phyloP scores from a whole-genome alignment of 768 basidiomycete species.

The Suillus discolor region DNA sequence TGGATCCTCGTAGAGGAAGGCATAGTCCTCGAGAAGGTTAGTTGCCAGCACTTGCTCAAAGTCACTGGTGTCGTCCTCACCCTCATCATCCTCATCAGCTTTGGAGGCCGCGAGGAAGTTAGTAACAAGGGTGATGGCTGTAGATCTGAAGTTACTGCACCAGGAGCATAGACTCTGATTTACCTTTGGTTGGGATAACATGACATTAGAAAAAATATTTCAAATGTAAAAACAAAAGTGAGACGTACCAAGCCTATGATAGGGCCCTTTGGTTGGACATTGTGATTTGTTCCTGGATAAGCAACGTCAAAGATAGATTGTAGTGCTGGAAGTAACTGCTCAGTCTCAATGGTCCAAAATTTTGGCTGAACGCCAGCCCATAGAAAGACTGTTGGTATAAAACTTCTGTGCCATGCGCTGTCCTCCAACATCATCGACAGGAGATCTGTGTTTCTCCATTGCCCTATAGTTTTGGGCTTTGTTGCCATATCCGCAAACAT shows the following conservation, averaged over 20 bases:
- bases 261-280: constrained; percentile 6
- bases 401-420: too few species aligned
- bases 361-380: too few species aligned
- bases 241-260: constrained; percentile 11
- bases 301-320: constrained; percentile 12
- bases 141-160: constrained; percentile 12
- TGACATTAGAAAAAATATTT: not conserved
- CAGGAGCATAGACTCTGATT: constrained; percentile 12
- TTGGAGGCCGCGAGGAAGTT: constrained; percentile 5
- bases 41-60: not conserved
- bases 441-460: too few species aligned
- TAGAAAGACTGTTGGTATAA: too few species aligned
- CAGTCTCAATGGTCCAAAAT: too few species aligned
- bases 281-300: constrained; percentile 12
- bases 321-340: too few species aligned
- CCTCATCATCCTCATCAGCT: not conserved
- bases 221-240: not conserved
- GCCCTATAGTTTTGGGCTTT: too few species aligned
- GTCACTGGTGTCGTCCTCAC: not conserved
- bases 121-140: constrained; percentile 10
- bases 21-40: not conserved
- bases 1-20: constrained; percentile 12
- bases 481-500: too few species aligned
- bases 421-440: too few species aligned
- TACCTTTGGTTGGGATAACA: not conserved